Evolutionary conservation across 2,329 filamentous ascomycete genomes (phyloP), one percentile per base, ranked within the genome.

Genomic region (Nannizziopsis barbatae): DNA sequence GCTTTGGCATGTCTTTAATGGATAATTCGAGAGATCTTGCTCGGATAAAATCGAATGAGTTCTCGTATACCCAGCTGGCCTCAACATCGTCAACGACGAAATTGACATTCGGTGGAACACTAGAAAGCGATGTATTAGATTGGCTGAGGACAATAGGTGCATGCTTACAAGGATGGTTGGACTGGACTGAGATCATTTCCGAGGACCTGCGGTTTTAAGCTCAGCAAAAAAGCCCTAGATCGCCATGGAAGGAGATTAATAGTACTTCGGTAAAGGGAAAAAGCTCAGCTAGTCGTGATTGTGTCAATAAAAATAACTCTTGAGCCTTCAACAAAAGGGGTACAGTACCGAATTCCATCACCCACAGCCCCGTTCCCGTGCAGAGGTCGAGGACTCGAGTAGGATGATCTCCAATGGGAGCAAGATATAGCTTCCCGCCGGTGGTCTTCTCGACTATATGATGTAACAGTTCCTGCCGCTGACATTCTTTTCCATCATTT

Each of bases 1-100:
- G 58, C 11, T 57, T 65, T 1, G 67, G 67, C 76, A 76, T 80
- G 56, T 80, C 69, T 42, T 70, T 73, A 50, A 80, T 74, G 1
- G 72, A 75, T 66, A 74, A 71, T 11, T 75, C 72, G 1, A 75
- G 74, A 49, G 76, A 72, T 2, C 79, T 69, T n/a, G 74, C 71
- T 57, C 81, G 77, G 31, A 81, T 71, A 50, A 78, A 79, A 58
- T 81, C 77, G 47, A 79, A 81, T 45, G 74, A 71, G 3, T 60
- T 57, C 4, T 73, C 71, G 52, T 77, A 71, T 12, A 77, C 59
- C 77, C 77, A 81, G 3, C 70, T 67, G 49, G 69, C 70, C 59
- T 80, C 76, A 20, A 75, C 68, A 52, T 80, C 77, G 50, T 80
- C 77, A 9, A 80, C 68, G 57, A 76, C 64, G 54, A 78, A 79